Base-by-base conservation (phyloP, 441 rosid genomes). In the Eutrema salsugineum region DNA sequence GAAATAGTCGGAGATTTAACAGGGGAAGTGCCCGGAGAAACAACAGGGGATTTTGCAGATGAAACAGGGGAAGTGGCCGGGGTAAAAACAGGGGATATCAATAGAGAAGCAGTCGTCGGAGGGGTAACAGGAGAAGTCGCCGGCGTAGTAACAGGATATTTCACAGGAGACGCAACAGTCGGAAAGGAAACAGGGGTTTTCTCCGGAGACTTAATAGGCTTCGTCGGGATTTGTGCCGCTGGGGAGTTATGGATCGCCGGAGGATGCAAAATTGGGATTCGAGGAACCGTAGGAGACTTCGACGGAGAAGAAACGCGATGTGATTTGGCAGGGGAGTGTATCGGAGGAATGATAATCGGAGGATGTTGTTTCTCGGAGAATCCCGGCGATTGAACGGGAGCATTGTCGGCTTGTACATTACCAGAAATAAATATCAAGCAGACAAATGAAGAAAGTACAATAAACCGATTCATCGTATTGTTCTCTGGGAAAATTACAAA, bases 361-460 rank as follows among this genome's bases (percentile, higher is more conserved):
- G 80, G 14, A 3, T 8, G 5, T 48, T 40, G 11, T 28, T 61
- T 30, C 76, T 48, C 19, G 3, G 70, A 10, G 17, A 80, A 8
- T 32, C 56, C 27, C 5, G 91, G 92, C 11, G 89, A 75, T 16
- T 79, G 83, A 0, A 83, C 76, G 33, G 88, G 89, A 28, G 79
- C 86, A 79, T 74, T 60, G 70, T 72, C 58, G 56, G 81, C 86
- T 57, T 62, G 51, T 14, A 59, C 85, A 27, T 8, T 56, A 17
- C 70, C 49, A 39, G 55, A 58, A 42, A 33, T 11, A n/a, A 68
- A 79, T 54, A 73, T 27, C 28, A 46, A 27, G 20, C 81, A 65
- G 49, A 75, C 71, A 58, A 70, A 54, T 42, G 76, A 7, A 6
- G 54, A 48, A 63, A 82, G 28, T n/a, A 60, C 16, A 30, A 72